phyloP scores from a whole-genome alignment of 208 protist species.

The Angomonas ambiguus region DNA sequence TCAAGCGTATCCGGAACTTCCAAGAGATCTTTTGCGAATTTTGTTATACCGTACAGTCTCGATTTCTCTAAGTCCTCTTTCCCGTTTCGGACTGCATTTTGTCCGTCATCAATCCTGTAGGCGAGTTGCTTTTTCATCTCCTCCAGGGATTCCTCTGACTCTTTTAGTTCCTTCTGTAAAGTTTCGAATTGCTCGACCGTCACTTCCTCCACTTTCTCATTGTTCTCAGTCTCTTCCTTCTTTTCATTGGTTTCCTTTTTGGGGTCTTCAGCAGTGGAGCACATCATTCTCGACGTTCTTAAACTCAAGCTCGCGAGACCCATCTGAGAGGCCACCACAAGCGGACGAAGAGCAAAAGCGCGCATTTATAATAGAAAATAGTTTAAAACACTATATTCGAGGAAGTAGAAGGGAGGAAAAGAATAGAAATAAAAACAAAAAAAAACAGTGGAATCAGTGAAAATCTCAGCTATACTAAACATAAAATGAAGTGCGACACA shows the following conservation, averaged over 20 bases:
- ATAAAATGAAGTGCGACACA: not conserved
- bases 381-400: conserved; percentile 11
- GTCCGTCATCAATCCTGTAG: conserved; percentile 83
- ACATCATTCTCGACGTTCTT: conserved; percentile 18
- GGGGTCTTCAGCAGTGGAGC: conserved; percentile 31
- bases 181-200: conserved; percentile 25
- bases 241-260: conserved; percentile 24
- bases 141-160: not conserved
- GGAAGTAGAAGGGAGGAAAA: not conserved
- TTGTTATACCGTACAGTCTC: conserved; percentile 81
- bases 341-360: conserved; percentile 14
- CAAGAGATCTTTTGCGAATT: conserved; percentile 90
- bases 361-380: conserved; percentile 16
- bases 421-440: not conserved
- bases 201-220: conserved; percentile 31
- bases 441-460: conserved; percentile 4
- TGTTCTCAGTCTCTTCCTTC: conserved; percentile 19
- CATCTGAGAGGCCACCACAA: conserved; percentile 7
- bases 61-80: conserved; percentile 89
- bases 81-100: conserved; percentile 86
- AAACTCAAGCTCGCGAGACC: conserved; percentile 20
- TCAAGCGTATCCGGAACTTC: conserved; percentile 92
- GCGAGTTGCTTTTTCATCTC: conserved; percentile 52
- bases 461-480: conserved; percentile 16
- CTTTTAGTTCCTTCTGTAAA: conserved; percentile 37